Base-by-base conservation (phyloP, 345 rosid genomes). In the Linum tenue region DNA sequence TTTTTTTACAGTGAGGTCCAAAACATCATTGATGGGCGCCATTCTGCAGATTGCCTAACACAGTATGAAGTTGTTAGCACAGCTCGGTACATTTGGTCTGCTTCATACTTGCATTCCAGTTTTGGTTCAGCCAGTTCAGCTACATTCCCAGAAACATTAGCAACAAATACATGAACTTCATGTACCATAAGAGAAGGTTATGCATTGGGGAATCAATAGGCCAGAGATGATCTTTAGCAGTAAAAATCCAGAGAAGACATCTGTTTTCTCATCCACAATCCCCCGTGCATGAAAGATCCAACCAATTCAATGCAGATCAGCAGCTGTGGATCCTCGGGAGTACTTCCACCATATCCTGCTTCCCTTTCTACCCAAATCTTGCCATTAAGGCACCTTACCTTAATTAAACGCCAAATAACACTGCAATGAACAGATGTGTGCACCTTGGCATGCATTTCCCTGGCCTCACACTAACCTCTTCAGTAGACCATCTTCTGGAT, bases 281-380 rank as follows among this genome's bases (percentile, higher is more conserved):
- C n/a, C 66, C 98, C 98, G 53, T 92, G 85, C 97, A 92, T 82
- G 73, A 90, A 90, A n/a, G n/a, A n/a, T n/a, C n/a, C n/a, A n/a
- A n/a, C n/a, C n/a, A n/a, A n/a, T n/a, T n/a, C n/a, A n/a, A n/a
- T n/a, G n/a, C n/a, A n/a, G n/a, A n/a, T n/a, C n/a, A n/a, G n/a
- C n/a, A n/a, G n/a, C n/a, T n/a, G n/a, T n/a, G n/a, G n/a, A n/a
- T n/a, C n/a, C n/a, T n/a, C n/a, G n/a, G n/a, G n/a, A n/a, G n/a
- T n/a, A n/a, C n/a, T n/a, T n/a, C n/a, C n/a, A n/a, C n/a, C n/a
- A n/a, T n/a, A n/a, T n/a, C n/a, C n/a, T n/a, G n/a, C n/a, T n/a
- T n/a, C n/a, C n/a, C n/a, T n/a, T n/a, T n/a, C n/a, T n/a, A n/a
- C n/a, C n/a, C n/a, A n/a, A n/a, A n/a, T n/a, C n/a, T n/a, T n/a